A percentile compares a stretch with the other conserved stretches of the same genome.
phyloP scores from a whole-genome alignment of 805 yeast species.

The Cephaloascus albidus region DNA sequence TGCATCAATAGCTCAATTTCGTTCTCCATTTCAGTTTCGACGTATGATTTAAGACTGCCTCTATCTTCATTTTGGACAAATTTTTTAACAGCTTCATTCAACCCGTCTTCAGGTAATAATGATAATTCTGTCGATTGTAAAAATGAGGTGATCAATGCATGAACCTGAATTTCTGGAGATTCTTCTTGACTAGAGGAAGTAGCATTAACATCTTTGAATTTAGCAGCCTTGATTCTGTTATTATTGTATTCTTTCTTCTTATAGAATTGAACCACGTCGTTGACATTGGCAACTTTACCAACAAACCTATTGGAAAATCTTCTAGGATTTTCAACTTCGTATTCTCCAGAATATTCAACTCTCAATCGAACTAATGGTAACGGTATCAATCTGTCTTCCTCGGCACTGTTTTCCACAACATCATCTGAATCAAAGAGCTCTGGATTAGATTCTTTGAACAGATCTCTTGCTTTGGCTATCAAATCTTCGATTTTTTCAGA shows the following conservation, averaged over 20 bases:
- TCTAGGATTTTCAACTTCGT: slow-evolving; percentile 84
- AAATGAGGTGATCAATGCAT: slow-evolving; percentile 52
- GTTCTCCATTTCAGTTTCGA: slow-evolving; percentile 43
- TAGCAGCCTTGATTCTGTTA: slow-evolving; percentile 3
- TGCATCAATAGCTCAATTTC: slow-evolving; percentile 41
- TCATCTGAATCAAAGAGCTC: slow-evolving; percentile 14
- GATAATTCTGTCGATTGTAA: slow-evolving; percentile 55
- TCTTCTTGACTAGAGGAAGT: slow-evolving; percentile 22
- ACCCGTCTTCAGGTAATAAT: slow-evolving; percentile 65
- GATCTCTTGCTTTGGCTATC: slow-evolving; percentile 47
- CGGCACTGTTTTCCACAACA: slow-evolving; percentile 1
- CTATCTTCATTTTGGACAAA: slow-evolving; percentile 83
- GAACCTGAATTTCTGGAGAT: slow-evolving; percentile 36
- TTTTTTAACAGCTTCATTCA: slow-evolving; percentile 61
- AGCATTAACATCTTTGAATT: slow-evolving; percentile 4
- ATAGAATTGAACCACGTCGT: slow-evolving; percentile 71
- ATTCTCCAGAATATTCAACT: slow-evolving; percentile 87
- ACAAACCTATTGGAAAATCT: slow-evolving; percentile 86
- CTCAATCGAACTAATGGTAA: slow-evolving; percentile 74
- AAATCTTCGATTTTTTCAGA: slow-evolving; percentile 56
- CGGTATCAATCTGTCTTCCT: slow-evolving; percentile 32
- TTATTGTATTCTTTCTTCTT: slow-evolving; percentile 29
- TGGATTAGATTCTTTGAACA: slow-evolving; percentile 30
- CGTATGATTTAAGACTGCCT: slow-evolving; percentile 53
- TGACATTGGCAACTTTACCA: slow-evolving; percentile 85